Percentiles rank a stretch among this genome's conserved stretches.
Evolutionary conservation across 345 rosid species (phyloP).

Genomic region (Pelargonium nanum): DNA sequence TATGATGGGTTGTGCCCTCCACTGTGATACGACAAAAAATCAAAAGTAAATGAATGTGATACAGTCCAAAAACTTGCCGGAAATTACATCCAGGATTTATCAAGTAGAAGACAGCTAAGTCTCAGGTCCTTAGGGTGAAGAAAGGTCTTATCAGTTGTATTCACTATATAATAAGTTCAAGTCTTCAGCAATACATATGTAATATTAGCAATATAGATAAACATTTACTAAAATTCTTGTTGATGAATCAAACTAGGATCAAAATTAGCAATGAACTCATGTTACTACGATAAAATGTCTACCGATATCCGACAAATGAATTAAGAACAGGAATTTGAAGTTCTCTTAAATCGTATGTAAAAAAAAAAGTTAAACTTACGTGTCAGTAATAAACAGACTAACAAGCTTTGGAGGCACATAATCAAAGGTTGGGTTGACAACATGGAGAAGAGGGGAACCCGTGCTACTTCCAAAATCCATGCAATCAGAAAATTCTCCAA

Average conservation of each 20-base stretch:
- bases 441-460: slow-evolving; percentile 76
- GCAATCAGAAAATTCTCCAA: slow-evolving; percentile 97
- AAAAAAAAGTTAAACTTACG: slow-evolving; percentile 45
- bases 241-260: not conserved
- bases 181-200: not conserved
- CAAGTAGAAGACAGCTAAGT: not conserved
- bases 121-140: not conserved
- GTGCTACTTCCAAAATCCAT: slow-evolving; percentile 60
- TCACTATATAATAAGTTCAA: no score
- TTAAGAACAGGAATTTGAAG: not conserved
- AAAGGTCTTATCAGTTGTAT: not conserved
- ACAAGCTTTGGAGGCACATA: slow-evolving; percentile 95
- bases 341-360: not conserved
- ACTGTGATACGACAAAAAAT: slow-evolving; percentile 29
- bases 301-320: not conserved
- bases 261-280: not conserved
- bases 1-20: slow-evolving; percentile 98
- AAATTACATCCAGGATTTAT: not conserved
- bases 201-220: not conserved
- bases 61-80: not conserved
- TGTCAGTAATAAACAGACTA: slow-evolving; percentile 92
- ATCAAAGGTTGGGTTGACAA: slow-evolving; percentile 90
- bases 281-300: not conserved
- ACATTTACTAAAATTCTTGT: not conserved
- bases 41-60: not conserved